phyloP scores from a whole-genome alignment of 2,329 filamentous ascomycete genomes.

The Microcera coccophila region DNA sequence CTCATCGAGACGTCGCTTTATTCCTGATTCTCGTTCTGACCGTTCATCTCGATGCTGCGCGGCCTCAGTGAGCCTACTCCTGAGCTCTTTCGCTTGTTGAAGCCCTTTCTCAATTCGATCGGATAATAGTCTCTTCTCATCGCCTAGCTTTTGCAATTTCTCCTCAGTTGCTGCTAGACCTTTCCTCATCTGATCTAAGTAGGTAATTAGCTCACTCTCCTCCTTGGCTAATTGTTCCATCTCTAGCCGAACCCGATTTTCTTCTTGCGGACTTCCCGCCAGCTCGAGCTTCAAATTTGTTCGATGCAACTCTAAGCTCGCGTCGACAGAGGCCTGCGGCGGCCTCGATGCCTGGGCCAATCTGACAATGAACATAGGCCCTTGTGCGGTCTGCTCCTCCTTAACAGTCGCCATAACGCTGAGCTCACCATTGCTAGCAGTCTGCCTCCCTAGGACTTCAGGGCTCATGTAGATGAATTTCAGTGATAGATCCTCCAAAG shows the following conservation, averaged over 20 bases:
- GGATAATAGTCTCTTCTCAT: background rate
- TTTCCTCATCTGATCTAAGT: slow-evolving; percentile 1
- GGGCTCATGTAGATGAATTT: background rate
- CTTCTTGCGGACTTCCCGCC: background rate
- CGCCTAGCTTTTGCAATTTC: background rate
- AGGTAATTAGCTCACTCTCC: background rate
- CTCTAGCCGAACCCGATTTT: background rate
- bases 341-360: background rate
- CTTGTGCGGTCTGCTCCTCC: background rate
- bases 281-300: background rate
- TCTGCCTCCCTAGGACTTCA: background rate
- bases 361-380: slow-evolving; percentile 3
- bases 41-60: background rate
- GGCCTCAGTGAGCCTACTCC: background rate
- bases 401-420: background rate
- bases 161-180: background rate
- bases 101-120: background rate
- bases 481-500: background rate
- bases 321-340: slow-evolving; percentile 2
- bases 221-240: background rate
- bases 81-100: background rate
- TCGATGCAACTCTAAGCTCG: background rate
- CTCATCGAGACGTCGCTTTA: background rate
- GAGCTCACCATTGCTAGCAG: slow-evolving; percentile 4
- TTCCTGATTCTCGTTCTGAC: background rate